Conservation (phyloP, 176 grass and related monocot genomes). For the Carex scoparia region DNA sequence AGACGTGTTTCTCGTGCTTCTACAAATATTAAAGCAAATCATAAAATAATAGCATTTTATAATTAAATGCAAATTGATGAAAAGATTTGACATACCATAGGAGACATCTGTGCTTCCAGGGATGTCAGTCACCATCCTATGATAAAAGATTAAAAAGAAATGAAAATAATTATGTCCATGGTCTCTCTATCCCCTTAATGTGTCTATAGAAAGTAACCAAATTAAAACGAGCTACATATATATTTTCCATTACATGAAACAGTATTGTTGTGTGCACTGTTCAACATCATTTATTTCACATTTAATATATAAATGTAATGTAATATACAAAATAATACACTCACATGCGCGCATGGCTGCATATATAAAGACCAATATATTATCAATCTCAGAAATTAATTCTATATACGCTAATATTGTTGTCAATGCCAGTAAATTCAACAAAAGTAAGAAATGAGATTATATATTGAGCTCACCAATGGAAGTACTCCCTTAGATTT, state of each 20-base stretch:
- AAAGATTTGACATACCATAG: constrained; percentile 45
- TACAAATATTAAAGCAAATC: not conserved
- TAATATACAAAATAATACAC: not conserved
- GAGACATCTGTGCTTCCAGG: constrained; percentile 49
- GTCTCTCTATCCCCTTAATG: not conserved
- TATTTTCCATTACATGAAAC: not conserved
- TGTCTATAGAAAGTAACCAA: not conserved
- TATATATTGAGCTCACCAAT: constrained; percentile 51
- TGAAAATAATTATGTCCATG: not conserved
- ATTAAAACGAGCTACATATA: not conserved
- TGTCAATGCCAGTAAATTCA: not conserved
- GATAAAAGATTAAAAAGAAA: not conserved
- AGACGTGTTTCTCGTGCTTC: not conserved
- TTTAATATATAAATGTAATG: not conserved
- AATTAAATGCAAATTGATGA: not conserved
- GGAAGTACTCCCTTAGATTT: constrained; percentile 77
- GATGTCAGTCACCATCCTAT: constrained; percentile 79
- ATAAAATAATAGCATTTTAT: not conserved
- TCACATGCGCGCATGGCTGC: not conserved
- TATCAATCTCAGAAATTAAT: not conserved
- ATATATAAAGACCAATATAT: not conserved
- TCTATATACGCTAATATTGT: not conserved
- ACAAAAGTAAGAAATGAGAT: constrained; percentile 14
- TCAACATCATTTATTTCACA: not conserved
- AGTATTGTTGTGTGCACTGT: not conserved